Evolutionary conservation across 805 yeast genomes (phyloP).

Genomic region (Candida insectalens): DNA sequence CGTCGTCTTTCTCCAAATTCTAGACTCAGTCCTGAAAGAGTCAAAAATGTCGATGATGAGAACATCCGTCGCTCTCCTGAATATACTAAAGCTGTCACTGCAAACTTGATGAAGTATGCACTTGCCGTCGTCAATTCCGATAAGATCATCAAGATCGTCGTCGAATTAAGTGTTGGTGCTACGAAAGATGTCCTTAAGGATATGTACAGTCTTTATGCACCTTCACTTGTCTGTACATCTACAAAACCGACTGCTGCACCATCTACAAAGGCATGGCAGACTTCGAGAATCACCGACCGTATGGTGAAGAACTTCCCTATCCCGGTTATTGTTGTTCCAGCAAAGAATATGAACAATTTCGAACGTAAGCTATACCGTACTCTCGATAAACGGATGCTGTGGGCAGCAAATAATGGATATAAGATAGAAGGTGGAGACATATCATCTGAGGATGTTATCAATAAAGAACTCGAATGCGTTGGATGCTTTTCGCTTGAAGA

Average conservation of each 20-base stretch:
- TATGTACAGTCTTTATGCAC: conserved; percentile 51
- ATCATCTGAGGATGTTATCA: too few species aligned
- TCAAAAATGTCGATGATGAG: too few species aligned
- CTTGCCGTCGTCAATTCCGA: conserved; percentile 36
- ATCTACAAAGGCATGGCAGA: conserved; percentile 49
- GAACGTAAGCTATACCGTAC: conserved; percentile 33
- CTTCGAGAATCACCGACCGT: conserved; percentile 54
- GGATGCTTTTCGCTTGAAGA: conserved; percentile 19
- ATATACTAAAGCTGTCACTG: conserved; percentile 33
- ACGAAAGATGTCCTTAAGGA: conserved; percentile 49
- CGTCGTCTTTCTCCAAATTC: conserved; percentile 14
- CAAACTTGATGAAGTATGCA: conserved; percentile 43
- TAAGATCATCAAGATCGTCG: conserved; percentile 38
- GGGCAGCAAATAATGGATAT: too few species aligned
- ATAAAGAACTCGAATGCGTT: conserved; percentile 17
- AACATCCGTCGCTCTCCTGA: conserved; percentile 36
- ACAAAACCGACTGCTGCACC: conserved; percentile 40
- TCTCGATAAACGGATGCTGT: conserved; percentile 16
- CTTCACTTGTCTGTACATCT: conserved; percentile 46
- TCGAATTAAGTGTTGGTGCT: conserved; percentile 52
- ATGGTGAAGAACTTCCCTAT: conserved; percentile 54
- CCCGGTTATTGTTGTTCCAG: conserved; percentile 62
- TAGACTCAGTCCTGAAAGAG: conserved; percentile 17
- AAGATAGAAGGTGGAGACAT: too few species aligned
- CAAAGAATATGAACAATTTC: conserved; percentile 44